Evolutionary conservation across 2,329 filamentous ascomycete genomes (phyloP).

Genomic region (Rhinocladiella mackenziei): DNA sequence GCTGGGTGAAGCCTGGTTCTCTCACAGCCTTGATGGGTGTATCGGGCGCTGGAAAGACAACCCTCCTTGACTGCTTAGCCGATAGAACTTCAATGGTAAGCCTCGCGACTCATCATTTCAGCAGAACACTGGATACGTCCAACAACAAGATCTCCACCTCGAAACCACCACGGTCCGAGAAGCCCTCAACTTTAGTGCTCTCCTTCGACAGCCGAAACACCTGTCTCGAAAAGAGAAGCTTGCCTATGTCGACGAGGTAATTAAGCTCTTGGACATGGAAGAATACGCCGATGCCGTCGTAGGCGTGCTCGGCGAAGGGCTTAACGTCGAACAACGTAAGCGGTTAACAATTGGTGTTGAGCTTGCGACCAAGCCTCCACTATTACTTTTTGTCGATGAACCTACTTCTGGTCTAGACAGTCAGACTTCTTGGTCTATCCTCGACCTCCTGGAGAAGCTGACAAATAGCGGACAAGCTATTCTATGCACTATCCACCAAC

Average conservation of each 20-base stretch:
- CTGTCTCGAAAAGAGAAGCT: conserved; percentile 72
- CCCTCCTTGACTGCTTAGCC: conserved; percentile 78
- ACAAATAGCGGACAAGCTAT: conserved; percentile 53
- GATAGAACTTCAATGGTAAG: conserved; percentile 67
- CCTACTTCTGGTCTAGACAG: conserved; percentile 60
- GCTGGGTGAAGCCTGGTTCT: conserved; percentile 89
- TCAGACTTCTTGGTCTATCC: conserved; percentile 61
- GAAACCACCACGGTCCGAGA: conserved; percentile 81
- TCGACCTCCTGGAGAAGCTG: conserved; percentile 58
- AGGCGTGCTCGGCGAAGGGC: conserved; percentile 69
- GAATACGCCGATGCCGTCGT: conserved; percentile 43
- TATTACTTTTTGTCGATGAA: conserved; percentile 70
- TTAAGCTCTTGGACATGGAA: conserved; percentile 83
- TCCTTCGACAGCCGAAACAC: conserved; percentile 75
- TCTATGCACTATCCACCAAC: conserved; percentile 56
- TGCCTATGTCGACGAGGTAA: conserved; percentile 83
- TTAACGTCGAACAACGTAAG: conserved; percentile 61
- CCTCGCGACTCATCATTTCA: conserved; percentile 76
- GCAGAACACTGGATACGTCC: conserved; percentile 84
- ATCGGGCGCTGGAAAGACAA: conserved; percentile 90
- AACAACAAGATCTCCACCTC: conserved; percentile 87
- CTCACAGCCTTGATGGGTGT: conserved; percentile 86
- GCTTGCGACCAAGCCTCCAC: conserved; percentile 63
- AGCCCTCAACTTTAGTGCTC: conserved; percentile 72
- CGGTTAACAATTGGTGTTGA: conserved; percentile 92